Evolutionary conservation across 2,329 filamentous ascomycete genomes (phyloP), one percentile per base, ranked within the genome.

Genomic region (Fusarium decemcellulare): DNA sequence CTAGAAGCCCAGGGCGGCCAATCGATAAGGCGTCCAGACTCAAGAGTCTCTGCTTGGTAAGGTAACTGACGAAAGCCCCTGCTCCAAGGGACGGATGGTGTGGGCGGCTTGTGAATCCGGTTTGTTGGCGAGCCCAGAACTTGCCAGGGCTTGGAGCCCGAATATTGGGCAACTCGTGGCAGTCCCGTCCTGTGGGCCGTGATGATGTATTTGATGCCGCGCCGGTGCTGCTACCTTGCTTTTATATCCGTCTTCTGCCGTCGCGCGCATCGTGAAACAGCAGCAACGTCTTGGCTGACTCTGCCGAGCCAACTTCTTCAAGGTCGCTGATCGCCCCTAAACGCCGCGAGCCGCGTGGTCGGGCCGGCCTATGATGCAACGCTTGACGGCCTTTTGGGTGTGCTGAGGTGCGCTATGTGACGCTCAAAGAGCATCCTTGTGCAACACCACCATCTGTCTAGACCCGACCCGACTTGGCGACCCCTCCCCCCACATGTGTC

Each of bases 291-390:
- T 60, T 63, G 43, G 47, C 32, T 57, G 42, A 18, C 18, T 44
- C 23, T 54, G 51, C 51, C 40, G 52, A 37, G 27, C 44, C 44
- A 42, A 53, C 60, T 65, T 65, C 48, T 63, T 63, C 61, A 59
- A 59, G 29, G 59, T 67, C 60, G 56, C 48, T 59, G 71, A 63
- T 70, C 68, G 53, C 66, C 66, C 50, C 65, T 68, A 67, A 61
- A 65, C 68, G 58, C 47, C 60, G 42, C 37, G 48, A 61, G 60
- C 60, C 60, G 61, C 61, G 62, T 65, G 67, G 67, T 54, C 63
- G 67, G 63, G 67, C 67, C 56, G 61, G 63, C 69, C 69, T 62
- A 73, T 74, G 72, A 65, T 72, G 71, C 72, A 62, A 70, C 66
- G 59, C 70, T 61, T 58, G 43, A 46, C 34, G 59, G 57, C 63